Evolutionary conservation across 2,329 filamentous ascomycete genomes (phyloP).

Genomic region (Pseudogymnoascus sp.): DNA sequence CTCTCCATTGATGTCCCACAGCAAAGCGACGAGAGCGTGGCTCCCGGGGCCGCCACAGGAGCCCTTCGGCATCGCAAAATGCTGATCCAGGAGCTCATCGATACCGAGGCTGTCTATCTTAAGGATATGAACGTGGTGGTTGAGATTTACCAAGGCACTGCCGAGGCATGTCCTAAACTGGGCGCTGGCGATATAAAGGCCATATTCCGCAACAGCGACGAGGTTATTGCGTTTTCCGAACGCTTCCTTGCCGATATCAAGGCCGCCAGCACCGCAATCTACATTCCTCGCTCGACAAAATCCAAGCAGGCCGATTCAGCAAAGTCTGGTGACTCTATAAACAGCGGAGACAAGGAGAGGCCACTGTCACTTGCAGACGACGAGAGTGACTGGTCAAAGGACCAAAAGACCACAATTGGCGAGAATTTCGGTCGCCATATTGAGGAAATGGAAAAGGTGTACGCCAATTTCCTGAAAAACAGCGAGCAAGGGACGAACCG

Average conservation of each 20-base stretch:
- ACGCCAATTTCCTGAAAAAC: constrained; percentile 55
- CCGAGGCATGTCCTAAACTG: constrained; percentile 70
- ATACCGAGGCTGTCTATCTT: constrained; percentile 86
- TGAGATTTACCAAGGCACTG: constrained; percentile 95
- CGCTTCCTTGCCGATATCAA: constrained; percentile 73
- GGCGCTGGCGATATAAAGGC: constrained; percentile 77
- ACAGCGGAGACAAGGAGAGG: constrained; percentile 17
- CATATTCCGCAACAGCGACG: constrained; percentile 87
- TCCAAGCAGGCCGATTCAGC: constrained; percentile 35
- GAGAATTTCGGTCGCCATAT: constrained; percentile 37
- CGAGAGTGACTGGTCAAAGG: constrained; percentile 16
- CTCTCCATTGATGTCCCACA: constrained; percentile 6
- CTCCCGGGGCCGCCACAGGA: constrained; percentile 50
- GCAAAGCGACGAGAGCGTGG: constrained; percentile 32
- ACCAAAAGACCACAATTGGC: constrained; percentile 26
- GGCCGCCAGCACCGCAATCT: constrained; percentile 68
- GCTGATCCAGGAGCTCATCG: constrained; percentile 83
- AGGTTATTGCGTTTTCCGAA: constrained; percentile 81
- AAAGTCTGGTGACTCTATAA: constrained; percentile 10
- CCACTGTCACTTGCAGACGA: not conserved
- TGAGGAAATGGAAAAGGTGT: constrained; percentile 50
- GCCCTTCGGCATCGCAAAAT: constrained; percentile 74
- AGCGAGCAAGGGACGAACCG: constrained; percentile 55
- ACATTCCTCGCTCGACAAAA: constrained; percentile 46
- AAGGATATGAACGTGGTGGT: constrained; percentile 96